Base-by-base conservation (phyloP, 2,329 filamentous ascomycete species). In the Leptodontidium sp. region DNA sequence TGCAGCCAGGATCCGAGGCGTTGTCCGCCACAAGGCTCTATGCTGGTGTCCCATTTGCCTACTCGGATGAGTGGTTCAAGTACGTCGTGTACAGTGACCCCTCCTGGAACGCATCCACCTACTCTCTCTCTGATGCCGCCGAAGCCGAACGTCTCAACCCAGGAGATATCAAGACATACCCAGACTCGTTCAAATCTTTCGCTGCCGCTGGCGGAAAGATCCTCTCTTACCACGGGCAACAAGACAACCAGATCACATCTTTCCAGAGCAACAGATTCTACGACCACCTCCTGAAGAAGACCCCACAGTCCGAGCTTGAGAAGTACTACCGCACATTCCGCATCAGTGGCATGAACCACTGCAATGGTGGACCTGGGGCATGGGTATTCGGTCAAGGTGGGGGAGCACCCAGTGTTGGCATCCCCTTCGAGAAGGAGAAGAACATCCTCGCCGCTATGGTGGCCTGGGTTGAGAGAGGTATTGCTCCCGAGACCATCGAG, bases 321-420 rank as follows among this genome's bases (percentile, higher is more conserved):
- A 73, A 77, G 1, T 85, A 82, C 68, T 82, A 85, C 71, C 81
- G 85, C 59, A 83, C 81, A 76, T 88, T 88, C 79, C 80, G 81
- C 40, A 84, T 84, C 75, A 83, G 75, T 67, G 87, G 86, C 7
- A 84, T 86, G 79, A 78, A 75, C 4, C 86, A 88, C 75, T 88
- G 86, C 73, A 74, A 70, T 32, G 79, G 80, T 4, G 86, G 86
- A 15, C 79, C 77, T 0, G 85, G 85, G 0, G 84, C 84, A 1
- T 79, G 78, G 68, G 71, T 72, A 77, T 71, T 80, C 14, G 78
- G 79, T 4, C 78, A 80, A 57, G 45, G 26, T 17, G 64, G 67
- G 47, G 70, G 61, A 17, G 43, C 40, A 21, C 26, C 24, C 7
- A 29, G 15, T 24, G 64, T 49, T 9, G 32, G 29, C 11, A 43